Evolutionary conservation across 345 rosid species (phyloP).

Genomic region (Populus davidiana): DNA sequence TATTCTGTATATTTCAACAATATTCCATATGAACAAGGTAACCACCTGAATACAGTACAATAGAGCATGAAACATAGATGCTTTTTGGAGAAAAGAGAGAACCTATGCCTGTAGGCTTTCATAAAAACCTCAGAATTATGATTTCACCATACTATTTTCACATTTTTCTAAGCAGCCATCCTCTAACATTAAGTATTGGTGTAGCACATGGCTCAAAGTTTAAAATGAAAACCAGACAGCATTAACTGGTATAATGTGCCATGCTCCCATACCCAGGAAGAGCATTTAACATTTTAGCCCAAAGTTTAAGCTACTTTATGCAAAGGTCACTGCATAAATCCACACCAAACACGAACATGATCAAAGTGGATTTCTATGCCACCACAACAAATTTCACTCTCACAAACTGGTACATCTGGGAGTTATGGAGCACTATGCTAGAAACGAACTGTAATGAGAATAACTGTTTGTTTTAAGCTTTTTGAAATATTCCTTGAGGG

Average conservation of each 20-base stretch:
- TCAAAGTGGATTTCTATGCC: neutral
- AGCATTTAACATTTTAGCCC: neutral
- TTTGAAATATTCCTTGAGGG: neutral
- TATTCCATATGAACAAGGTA: neutral
- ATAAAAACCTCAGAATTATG: constrained; percentile 2
- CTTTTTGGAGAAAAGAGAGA: neutral
- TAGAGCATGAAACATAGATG: neutral
- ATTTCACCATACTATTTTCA: too few species aligned
- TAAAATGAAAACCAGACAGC: neutral
- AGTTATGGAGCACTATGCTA: neutral
- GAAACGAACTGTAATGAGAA: neutral
- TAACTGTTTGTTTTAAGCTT: neutral
- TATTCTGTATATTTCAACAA: neutral
- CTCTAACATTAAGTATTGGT: neutral
- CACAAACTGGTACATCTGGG: neutral
- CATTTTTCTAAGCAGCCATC: neutral
- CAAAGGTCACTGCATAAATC: neutral
- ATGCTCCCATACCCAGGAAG: neutral
- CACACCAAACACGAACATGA: neutral
- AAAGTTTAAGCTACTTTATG: neutral
- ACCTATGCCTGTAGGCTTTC: neutral
- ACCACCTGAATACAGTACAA: neutral
- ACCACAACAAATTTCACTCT: neutral
- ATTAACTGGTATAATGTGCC: neutral
- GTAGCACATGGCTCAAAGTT: neutral